Evolutionary conservation across 331 rosid species (phyloP).

Genomic region (Erythrophleum ivorense): DNA sequence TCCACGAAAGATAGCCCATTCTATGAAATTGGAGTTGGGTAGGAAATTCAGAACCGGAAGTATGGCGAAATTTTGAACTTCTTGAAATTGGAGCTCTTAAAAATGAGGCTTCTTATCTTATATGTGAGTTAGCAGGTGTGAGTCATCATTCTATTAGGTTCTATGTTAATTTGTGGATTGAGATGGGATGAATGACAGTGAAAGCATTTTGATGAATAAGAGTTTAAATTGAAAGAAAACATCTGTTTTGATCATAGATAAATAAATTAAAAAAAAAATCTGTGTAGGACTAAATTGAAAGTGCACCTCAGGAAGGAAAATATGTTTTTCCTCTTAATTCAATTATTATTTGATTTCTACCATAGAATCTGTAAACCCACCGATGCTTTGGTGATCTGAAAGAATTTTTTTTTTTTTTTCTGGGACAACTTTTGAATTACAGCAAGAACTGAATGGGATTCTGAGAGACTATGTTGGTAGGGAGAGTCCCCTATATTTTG

Average conservation of each 20-base stretch:
- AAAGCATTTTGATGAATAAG: background rate
- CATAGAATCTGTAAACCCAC: background rate
- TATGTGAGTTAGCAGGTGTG: background rate
- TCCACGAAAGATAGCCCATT: background rate
- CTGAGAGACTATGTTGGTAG: conserved; percentile 91
- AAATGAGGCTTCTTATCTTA: too few relatives aligned
- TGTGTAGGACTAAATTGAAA: too few relatives aligned
- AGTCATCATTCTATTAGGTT: background rate
- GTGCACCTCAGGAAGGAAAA: background rate
- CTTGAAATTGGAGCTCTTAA: background rate
- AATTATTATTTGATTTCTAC: background rate
- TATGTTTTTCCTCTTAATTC: background rate
- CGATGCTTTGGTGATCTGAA: background rate
- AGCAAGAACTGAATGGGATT: conserved; percentile 73
- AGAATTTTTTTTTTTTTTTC: conserved; percentile 10
- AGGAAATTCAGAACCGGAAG: background rate
- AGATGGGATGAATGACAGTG: background rate
- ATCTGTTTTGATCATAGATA: background rate
- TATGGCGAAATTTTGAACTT: background rate
- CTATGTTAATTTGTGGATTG: background rate
- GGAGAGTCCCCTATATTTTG: conserved; percentile 92
- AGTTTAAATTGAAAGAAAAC: background rate
- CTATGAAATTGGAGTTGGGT: too few relatives aligned
- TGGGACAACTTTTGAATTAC: conserved; percentile 39
- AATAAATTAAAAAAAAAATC: too few relatives aligned